Percentiles rank a stretch among this genome's conserved stretches.
Evolutionary conservation across 2,329 filamentous ascomycete species (phyloP).

Genomic region (Cladosporium sp.): DNA sequence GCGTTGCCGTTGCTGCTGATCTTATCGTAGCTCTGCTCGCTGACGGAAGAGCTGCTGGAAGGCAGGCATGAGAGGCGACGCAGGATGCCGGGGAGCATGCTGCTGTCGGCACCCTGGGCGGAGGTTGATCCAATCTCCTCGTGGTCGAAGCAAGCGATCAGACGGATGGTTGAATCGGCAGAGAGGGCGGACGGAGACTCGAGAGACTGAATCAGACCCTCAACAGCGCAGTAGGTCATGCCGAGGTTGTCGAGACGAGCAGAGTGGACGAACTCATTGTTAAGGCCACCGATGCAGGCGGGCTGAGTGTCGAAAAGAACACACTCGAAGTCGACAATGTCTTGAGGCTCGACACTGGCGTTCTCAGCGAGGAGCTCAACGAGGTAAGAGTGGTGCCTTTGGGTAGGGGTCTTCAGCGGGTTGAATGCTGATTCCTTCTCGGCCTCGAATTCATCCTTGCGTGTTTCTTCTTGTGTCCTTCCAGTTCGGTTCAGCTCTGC

Average conservation of each 20-base stretch:
- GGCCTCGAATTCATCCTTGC: slow-evolving; percentile 45
- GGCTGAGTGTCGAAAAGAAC: slow-evolving; percentile 97
- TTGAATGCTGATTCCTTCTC: slow-evolving; percentile 57
- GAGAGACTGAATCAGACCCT: slow-evolving; percentile 81
- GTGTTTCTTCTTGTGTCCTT: slow-evolving; percentile 52
- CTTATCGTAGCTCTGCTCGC: slow-evolving; percentile 67
- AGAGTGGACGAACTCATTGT: slow-evolving; percentile 94
- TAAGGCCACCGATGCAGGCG: slow-evolving; percentile 81
- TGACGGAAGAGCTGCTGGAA: slow-evolving; percentile 57
- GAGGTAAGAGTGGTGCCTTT: slow-evolving; percentile 87
- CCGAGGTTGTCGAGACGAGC: slow-evolving; percentile 93
- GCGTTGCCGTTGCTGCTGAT: slow-evolving; percentile 38
- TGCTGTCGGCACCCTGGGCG: slow-evolving; percentile 91
- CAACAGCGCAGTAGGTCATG: slow-evolving; percentile 91
- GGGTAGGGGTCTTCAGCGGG: slow-evolving; percentile 73
- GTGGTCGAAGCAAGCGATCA: slow-evolving; percentile 96
- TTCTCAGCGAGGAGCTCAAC: slow-evolving; percentile 82
- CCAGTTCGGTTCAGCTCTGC: slow-evolving; percentile 82
- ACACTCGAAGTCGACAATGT: slow-evolving; percentile 91
- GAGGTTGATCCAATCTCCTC: slow-evolving; percentile 94
- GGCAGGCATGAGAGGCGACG: slow-evolving; percentile 82
- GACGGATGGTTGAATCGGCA: slow-evolving; percentile 76
- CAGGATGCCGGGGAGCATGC: slow-evolving; percentile 83
- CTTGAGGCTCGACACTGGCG: slow-evolving; percentile 67
- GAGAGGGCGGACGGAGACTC: slow-evolving; percentile 65